Evolutionary conservation across 129 eudicot genomes (phyloP).

Genomic region (Lactuca saligna): DNA sequence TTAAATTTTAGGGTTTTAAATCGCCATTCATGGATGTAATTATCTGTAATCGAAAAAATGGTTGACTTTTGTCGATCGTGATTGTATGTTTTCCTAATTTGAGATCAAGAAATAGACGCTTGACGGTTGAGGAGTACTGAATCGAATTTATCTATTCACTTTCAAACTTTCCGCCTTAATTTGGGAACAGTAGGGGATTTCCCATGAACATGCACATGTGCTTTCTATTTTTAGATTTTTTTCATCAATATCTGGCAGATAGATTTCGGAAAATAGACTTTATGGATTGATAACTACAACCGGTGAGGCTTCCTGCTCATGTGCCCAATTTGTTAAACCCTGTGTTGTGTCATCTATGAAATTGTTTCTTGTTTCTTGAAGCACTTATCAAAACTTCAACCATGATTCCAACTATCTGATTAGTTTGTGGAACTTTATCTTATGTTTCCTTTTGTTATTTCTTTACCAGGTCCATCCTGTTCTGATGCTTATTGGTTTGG

Average conservation of each 20-base stretch:
- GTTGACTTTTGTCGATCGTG: background rate
- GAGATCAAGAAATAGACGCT: background rate
- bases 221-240: background rate
- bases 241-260: background rate
- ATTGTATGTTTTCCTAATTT: background rate
- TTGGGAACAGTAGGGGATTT: background rate
- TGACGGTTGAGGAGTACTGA: background rate
- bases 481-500: constrained; percentile 85
- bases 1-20: constrained; percentile 26
- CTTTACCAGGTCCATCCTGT: constrained; percentile 88
- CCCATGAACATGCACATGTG: background rate
- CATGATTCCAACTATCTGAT: background rate
- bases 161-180: background rate
- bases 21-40: constrained; percentile 7
- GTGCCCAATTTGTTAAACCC: too few species aligned
- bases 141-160: background rate
- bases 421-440: background rate
- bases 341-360: too few species aligned
- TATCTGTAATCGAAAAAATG: background rate
- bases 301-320: too few species aligned
- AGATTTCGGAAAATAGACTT: background rate
- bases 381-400: too few species aligned
- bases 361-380: too few species aligned
- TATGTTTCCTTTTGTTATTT: constrained; percentile 1
- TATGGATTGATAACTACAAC: background rate